Evolutionary conservation across 1,284 basidiomycete genomes (phyloP), one percentile per base, ranked within the genome.

Genomic region (Pseudomicrostroma phylloplanum): DNA sequence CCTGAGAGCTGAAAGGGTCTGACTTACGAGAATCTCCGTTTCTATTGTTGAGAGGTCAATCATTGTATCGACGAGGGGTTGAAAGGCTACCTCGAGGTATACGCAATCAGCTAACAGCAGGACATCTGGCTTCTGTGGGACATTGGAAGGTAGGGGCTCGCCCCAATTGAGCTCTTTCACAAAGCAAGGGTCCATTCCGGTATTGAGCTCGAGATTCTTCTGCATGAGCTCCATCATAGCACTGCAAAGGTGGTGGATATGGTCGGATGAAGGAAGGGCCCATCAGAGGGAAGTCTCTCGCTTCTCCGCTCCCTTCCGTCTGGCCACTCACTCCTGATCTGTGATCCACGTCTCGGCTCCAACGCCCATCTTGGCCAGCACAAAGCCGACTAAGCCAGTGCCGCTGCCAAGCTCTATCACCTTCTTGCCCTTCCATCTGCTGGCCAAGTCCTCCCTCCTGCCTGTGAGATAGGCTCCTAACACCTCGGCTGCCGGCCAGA

Each of bases 401-500:
- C 92, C 92, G 1, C 79, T 80, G 0, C 92, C 92, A 0, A 96
- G 84, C 78, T 96, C 92, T 30, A 96, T 77, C 15, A 93, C 82
- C 36, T 55, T 56, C 58, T 73, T 76, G 53, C 64, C 61, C 71
- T 72, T 42, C 56, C 56, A 57, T 39, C 39, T 23, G 15, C n/a
- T 55, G n/a, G 8, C 61, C 59, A 55, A 15, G n/a, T 8, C 54
- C 26, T n/a, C 61, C 46, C 26, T 53, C 39, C 13, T 36, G 21
- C 64, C 63, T 42, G 72, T 64, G 59, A 71, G 66, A 67, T 71
- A 74, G 21, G 67, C 63, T 17, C 65, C 66, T 74, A 83, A 66
- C 67, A 92, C 91, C 84, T 92, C 86, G 66, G 91, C 92, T 13
- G 92, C 89, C 3, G 90, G 91, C 92, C 92, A 96, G 12, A 91